phyloP scores from a whole-genome alignment of 495 filamentous ascomycete genomes.

The Pyronema domesticum region DNA sequence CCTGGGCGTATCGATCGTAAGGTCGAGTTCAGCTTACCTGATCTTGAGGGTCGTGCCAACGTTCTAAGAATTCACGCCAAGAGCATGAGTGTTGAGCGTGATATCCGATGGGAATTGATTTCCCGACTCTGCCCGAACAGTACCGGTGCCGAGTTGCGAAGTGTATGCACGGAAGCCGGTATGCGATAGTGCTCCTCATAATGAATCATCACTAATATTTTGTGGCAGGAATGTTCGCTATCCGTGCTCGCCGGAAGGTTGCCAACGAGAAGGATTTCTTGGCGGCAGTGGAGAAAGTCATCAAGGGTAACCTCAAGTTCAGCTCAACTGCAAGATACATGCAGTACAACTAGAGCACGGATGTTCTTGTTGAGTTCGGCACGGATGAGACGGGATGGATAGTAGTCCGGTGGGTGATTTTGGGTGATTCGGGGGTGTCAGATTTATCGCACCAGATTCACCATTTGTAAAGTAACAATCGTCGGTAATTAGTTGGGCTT shows the following conservation, averaged over 20 bases:
- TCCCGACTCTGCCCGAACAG: slow-evolving; percentile 91
- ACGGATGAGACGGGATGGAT: background rate
- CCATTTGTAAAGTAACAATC: background rate
- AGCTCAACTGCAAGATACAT: slow-evolving; percentile 97
- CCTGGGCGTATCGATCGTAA: slow-evolving; percentile 96
- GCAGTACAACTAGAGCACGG: slow-evolving; percentile 73
- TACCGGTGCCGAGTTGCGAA: slow-evolving; percentile 77
- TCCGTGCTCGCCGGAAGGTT: slow-evolving; percentile 89
- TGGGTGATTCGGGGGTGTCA: background rate
- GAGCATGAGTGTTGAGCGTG: slow-evolving; percentile 97
- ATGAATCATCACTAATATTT: slow-evolving; percentile 3
- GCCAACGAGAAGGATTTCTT: slow-evolving; percentile 99
- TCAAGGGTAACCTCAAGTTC: slow-evolving; percentile 98
- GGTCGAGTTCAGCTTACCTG: slow-evolving; percentile 94
- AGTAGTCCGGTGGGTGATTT: background rate
- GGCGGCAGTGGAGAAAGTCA: slow-evolving; percentile 95
- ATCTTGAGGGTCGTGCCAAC: slow-evolving; percentile 91
- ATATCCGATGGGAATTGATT: slow-evolving; percentile 97
- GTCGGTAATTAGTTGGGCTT: background rate
- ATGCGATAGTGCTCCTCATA: slow-evolving; percentile 2
- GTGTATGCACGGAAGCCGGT: slow-evolving; percentile 25
- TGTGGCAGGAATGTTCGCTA: slow-evolving; percentile 63
- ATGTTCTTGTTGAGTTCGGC: background rate
- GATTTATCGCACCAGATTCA: too few species aligned
- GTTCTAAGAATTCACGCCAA: slow-evolving; percentile 97